Evolutionary conservation across 345 rosid genomes (phyloP).

Genomic region (Laguncularia racemosa): DNA sequence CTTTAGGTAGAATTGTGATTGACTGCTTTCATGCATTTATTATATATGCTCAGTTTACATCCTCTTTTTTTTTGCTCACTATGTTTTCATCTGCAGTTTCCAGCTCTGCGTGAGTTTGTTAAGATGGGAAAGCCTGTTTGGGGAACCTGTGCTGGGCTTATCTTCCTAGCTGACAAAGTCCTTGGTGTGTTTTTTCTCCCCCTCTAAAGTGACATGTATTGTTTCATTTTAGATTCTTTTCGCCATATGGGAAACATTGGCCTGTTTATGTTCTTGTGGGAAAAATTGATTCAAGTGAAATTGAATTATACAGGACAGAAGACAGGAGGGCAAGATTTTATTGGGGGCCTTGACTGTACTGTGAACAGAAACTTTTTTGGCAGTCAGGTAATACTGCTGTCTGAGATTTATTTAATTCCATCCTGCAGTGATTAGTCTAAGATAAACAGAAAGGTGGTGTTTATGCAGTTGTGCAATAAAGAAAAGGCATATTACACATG

Average conservation of each 20-base stretch:
- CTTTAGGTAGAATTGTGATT: no score
- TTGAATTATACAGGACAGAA: slow-evolving; percentile 66
- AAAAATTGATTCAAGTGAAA: background rate
- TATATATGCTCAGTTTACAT: no score
- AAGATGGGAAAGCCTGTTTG: slow-evolving; percentile 87
- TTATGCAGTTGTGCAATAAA: background rate
- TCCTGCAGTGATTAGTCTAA: background rate
- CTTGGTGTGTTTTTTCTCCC: slow-evolving; percentile 39
- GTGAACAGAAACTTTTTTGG: slow-evolving; percentile 90
- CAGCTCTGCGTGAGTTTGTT: slow-evolving; percentile 85
- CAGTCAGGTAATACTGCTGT: slow-evolving; percentile 56
- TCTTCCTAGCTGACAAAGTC: slow-evolving; percentile 82
- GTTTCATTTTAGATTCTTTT: background rate
- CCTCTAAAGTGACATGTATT: background rate
- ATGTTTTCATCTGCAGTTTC: slow-evolving; percentile 44
- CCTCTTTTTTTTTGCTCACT: no score
- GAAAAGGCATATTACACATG: no score
- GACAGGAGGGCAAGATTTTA: slow-evolving; percentile 78
- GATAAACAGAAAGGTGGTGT: background rate
- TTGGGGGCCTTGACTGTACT: slow-evolving; percentile 88
- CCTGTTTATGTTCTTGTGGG: background rate
- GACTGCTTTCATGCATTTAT: no score
- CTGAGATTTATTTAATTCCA: background rate
- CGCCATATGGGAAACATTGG: background rate
- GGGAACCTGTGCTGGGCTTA: slow-evolving; percentile 99